A percentile compares a stretch with the other conserved stretches of the same genome.
These are phyloP conservation scores for Colletotrichum tropicale DNA, from an alignment of 2,329 filamentous ascomycete species.

Conservation along the genomic window DNA sequence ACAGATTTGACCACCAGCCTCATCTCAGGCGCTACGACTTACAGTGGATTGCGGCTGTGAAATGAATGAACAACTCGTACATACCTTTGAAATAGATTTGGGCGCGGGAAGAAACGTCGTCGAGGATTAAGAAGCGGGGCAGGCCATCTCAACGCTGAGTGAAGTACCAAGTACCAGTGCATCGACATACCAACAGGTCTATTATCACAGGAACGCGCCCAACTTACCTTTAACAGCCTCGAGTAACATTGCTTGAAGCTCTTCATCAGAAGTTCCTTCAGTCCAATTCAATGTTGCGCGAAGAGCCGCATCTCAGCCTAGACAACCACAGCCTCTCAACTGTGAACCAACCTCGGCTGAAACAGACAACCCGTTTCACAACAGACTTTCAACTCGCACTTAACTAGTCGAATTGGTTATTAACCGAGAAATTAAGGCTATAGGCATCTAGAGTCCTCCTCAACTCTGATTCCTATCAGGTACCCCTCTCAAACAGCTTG, in stretches of 20 bases:
- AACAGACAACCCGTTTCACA: neutral
- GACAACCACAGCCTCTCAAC: too few relatives aligned
- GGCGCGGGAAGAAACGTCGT: neutral
- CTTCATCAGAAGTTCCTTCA: neutral
- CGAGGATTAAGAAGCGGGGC: neutral
- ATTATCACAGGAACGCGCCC: neutral
- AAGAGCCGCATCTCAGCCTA: too few relatives aligned
- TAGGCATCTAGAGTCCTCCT: neutral
- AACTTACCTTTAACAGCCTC: neutral
- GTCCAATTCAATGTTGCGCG: neutral
- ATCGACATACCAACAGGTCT: neutral
- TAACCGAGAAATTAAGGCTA: neutral
- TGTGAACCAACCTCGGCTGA: neutral
- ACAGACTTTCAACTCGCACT: neutral
- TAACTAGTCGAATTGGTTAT: fast-evolving
- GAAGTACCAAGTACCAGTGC: neutral
- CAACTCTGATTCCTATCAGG: too few relatives aligned
- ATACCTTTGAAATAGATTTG: too few relatives aligned
- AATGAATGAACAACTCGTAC: too few relatives aligned
- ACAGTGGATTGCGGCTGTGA: too few relatives aligned
- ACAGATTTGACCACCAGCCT: too few relatives aligned
- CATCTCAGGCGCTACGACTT: too few relatives aligned
- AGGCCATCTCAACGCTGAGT: neutral
- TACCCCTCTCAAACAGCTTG: too few relatives aligned
- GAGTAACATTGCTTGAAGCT: too few relatives aligned